These are phyloP conservation scores for Colletotrichum simmondsii DNA, from an alignment of 2,329 filamentous ascomycete species.

Conservation along the genomic window DNA sequence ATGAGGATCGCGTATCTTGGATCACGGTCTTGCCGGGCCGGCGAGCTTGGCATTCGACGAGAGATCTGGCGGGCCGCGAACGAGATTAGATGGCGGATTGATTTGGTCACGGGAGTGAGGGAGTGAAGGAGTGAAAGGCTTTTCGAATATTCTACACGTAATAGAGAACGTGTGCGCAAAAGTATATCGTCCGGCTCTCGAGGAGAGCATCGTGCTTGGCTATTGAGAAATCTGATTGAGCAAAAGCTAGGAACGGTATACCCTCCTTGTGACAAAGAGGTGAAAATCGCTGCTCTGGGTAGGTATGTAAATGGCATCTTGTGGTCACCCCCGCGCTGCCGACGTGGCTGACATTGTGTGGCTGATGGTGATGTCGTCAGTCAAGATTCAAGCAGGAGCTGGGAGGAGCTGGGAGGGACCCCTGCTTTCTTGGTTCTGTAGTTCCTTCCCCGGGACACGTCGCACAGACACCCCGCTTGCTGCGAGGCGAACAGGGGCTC, in stretches of 20 bases:
- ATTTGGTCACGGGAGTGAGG: not conserved
- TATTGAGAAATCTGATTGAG: not conserved
- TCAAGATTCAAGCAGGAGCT: not conserved
- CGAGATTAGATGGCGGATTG: not conserved
- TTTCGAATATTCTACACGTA: not conserved
- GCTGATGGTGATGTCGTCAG: not conserved
- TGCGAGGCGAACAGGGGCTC: not conserved
- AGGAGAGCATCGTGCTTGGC: no score
- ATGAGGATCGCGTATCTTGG: no score
- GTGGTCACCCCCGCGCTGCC: not conserved
- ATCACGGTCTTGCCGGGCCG: not conserved
- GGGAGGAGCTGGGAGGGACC: no score
- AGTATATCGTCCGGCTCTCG: not conserved
- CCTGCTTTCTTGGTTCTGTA: not conserved
- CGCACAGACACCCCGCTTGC: not conserved
- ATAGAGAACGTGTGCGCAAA: not conserved
- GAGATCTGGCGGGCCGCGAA: not conserved
- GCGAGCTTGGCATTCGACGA: not conserved
- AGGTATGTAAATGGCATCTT: not conserved
- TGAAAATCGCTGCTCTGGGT: not conserved
- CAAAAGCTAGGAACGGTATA: not conserved
- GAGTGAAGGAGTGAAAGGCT: not conserved
- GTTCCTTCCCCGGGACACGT: not conserved
- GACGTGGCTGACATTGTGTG: not conserved
- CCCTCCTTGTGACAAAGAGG: no score